These are phyloP conservation scores for Fusarium drepaniforme DNA, from an alignment of 2,329 filamentous ascomycete genomes.

Conservation along the genomic window DNA sequence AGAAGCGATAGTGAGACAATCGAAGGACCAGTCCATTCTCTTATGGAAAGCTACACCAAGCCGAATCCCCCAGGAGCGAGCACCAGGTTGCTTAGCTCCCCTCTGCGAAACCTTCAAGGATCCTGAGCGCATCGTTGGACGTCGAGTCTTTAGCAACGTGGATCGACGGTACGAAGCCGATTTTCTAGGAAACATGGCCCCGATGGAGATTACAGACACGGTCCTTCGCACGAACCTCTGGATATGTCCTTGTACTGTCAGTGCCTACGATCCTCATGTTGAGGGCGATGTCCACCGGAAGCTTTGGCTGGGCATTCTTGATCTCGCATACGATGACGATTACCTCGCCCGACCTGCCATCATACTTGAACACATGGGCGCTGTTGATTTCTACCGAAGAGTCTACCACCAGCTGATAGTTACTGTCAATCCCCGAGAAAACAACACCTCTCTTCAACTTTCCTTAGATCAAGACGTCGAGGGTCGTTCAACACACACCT, in stretches of 20 bases:
- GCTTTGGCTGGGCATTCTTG: conserved; percentile 38
- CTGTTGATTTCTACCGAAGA: conserved; percentile 32
- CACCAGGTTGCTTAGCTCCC: conserved; percentile 35
- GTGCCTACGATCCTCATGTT: background rate
- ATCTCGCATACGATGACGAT: conserved; percentile 37
- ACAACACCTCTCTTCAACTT: background rate
- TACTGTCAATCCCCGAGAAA: conserved; percentile 28
- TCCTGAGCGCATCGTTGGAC: conserved; percentile 30
- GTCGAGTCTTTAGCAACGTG: conserved; percentile 29
- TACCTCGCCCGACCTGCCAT: conserved; percentile 38
- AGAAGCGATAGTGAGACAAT: conserved; percentile 39
- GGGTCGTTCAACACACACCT: no score
- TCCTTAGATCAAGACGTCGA: background rate
- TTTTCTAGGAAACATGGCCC: conserved; percentile 33
- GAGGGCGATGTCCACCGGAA: background rate
- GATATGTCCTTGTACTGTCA: conserved; percentile 37
- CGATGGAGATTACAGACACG: conserved; percentile 39
- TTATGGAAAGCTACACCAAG: conserved; percentile 24
- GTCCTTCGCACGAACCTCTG: conserved; percentile 29
- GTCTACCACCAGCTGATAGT: conserved; percentile 31
- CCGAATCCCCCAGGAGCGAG: background rate
- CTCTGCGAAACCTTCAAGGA: conserved; percentile 20
- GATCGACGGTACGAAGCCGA: conserved; percentile 30
- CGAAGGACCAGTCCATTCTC: conserved; percentile 41
- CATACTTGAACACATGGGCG: conserved; percentile 34